phyloP scores from a whole-genome alignment of 495 filamentous ascomycete genomes.

The Podospora sp. region DNA sequence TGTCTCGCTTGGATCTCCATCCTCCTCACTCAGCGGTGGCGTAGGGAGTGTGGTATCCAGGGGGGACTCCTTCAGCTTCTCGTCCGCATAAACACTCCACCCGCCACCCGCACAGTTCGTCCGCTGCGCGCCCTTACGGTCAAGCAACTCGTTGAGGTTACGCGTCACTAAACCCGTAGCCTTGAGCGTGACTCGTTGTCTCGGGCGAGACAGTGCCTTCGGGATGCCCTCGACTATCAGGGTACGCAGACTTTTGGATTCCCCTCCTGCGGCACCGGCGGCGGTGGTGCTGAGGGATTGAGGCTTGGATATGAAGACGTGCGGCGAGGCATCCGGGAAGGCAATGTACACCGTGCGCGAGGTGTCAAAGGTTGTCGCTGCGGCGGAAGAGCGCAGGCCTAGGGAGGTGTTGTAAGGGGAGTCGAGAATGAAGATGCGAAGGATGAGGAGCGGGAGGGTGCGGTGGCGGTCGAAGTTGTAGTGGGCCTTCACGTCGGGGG shows the following conservation, averaged over 20 bases:
- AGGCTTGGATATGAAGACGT: conserved; percentile 67
- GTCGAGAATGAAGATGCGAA: conserved; percentile 75
- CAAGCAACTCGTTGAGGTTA: conserved; percentile 66
- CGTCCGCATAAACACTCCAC: conserved; percentile 76
- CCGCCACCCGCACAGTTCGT: conserved; percentile 71
- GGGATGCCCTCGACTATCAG: conserved; percentile 74
- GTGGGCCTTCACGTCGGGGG: conserved; percentile 77
- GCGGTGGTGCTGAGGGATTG: conserved; percentile 35
- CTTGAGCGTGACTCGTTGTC: conserved; percentile 67
- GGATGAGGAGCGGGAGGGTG: conserved; percentile 64
- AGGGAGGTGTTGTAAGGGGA: conserved; percentile 66
- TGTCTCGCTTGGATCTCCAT: conserved; percentile 3
- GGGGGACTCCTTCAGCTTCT: conserved; percentile 58
- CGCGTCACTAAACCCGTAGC: conserved; percentile 67
- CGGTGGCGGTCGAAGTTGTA: conserved; percentile 70
- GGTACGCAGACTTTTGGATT: conserved; percentile 66
- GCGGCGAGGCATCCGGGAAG: conserved; percentile 76
- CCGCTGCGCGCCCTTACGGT: conserved; percentile 65
- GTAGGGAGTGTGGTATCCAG: conserved; percentile 53
- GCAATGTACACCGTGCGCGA: conserved; percentile 73
- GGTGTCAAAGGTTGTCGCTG: conserved; percentile 49
- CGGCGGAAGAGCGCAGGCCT: conserved; percentile 42
- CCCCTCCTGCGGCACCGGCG: conserved; percentile 35
- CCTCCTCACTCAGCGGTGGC: conserved; percentile 39
- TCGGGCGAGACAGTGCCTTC: conserved; percentile 69